phyloP scores from a whole-genome alignment of 768 basidiomycete genomes.

The Trametes cubensis region DNA sequence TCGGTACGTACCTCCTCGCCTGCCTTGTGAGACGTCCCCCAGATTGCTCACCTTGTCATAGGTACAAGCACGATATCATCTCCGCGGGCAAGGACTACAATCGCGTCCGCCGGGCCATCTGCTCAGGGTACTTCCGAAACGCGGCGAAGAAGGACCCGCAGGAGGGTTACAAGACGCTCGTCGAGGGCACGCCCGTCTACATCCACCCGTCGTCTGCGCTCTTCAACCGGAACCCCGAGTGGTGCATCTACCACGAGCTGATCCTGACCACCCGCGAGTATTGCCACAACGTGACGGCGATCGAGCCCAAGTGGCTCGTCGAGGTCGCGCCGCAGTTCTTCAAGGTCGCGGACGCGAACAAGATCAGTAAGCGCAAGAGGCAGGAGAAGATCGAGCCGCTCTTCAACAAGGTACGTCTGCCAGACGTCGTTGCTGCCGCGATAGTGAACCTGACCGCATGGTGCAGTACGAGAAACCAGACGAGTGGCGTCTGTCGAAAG shows the following conservation, averaged over 20 bases:
- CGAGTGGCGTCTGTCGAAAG: constrained; percentile 92
- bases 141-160: constrained; percentile 99
- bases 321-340: constrained; percentile 99
- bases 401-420: constrained; percentile 72
- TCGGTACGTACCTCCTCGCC: constrained; percentile 53
- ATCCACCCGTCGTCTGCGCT: constrained; percentile 96
- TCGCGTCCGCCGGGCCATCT: constrained; percentile 90
- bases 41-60: constrained; percentile 35
- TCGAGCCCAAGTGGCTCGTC: constrained; percentile 98
- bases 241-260: constrained; percentile 94
- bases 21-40: neutral
- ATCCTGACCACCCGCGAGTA: constrained; percentile 96
- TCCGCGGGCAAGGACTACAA: constrained; percentile 94
- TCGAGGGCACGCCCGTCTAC: constrained; percentile 98
- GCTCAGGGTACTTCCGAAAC: constrained; percentile 96
- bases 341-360: constrained; percentile 96
- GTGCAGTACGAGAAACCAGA: constrained; percentile 82
- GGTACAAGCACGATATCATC: constrained; percentile 96
- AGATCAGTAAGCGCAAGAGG: constrained; percentile 94
- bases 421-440: neutral
- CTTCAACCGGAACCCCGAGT: constrained; percentile 96
- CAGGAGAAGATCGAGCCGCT: constrained; percentile 97
- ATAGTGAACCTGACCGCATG: constrained; percentile 6
- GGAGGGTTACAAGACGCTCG: constrained; percentile 97
- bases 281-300: constrained; percentile 89